phyloP scores from a whole-genome alignment of 805 yeast species.

The Saccharomycopsis olivae region DNA sequence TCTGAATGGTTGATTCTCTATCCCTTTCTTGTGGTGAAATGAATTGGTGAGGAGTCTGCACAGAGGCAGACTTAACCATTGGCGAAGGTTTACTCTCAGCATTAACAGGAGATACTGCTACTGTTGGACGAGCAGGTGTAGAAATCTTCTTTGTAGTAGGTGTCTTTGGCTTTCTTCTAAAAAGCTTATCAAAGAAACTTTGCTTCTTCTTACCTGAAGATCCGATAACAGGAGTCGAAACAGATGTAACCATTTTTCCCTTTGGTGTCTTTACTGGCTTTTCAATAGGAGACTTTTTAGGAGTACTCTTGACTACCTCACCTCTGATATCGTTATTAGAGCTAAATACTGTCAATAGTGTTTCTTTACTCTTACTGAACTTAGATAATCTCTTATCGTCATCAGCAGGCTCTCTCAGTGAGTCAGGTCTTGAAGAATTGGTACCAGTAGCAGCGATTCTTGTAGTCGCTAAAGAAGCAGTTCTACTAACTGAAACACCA shows the following conservation, averaged over 20 bases:
- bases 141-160: not conserved
- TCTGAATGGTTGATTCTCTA: conserved; percentile 5
- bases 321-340: not conserved
- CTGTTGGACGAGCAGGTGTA: not conserved
- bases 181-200: conserved; percentile 16
- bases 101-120: not conserved
- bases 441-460: conserved; percentile 1
- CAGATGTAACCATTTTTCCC: not conserved
- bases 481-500: no score
- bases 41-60: no score
- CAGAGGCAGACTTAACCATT: not conserved
- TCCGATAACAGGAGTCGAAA: not conserved
- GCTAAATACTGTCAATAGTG: conserved; percentile 9
- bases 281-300: not conserved
- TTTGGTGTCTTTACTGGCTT: not conserved
- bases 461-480: not conserved
- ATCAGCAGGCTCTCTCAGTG: not conserved
- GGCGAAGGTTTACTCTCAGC: not conserved
- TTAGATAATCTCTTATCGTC: not conserved
- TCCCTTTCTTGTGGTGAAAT: no score
- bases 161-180: conserved; percentile 16
- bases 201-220: conserved; percentile 6
- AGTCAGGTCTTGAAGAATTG: no score
- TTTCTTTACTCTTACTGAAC: conserved; percentile 8
- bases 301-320: not conserved